Percentiles rank a stretch among this genome's conserved stretches.
phyloP scores from a whole-genome alignment of 139 green algal genomes.

The Coelastrella sp. region DNA sequence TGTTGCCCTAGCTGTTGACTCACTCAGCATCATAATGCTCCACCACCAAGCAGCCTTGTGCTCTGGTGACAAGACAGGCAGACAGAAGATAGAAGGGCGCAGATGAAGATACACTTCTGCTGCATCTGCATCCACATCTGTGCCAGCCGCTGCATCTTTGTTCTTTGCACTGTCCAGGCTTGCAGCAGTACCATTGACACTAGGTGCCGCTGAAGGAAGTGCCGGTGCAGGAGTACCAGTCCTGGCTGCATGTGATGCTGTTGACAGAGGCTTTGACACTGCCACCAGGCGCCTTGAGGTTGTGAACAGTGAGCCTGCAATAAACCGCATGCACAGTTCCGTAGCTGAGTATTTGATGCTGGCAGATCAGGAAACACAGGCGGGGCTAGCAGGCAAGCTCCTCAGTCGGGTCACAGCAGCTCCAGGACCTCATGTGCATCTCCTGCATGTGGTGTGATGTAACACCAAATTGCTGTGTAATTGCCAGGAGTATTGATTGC shows the following conservation, averaged over 20 bases:
- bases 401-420: background rate
- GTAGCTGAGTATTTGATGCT: background rate
- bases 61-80: conserved; percentile 32
- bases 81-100: background rate
- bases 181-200: background rate
- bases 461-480: background rate
- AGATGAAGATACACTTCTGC: background rate
- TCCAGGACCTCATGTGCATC: too few relatives aligned
- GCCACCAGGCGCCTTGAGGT: background rate
- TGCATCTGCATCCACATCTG: background rate
- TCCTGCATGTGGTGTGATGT: too few relatives aligned
- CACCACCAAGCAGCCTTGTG: conserved; percentile 9
- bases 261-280: background rate
- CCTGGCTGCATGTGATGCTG: background rate
- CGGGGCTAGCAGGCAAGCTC: background rate
- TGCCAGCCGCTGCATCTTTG: background rate
- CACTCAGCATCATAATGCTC: conserved; percentile 25
- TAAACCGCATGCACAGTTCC: background rate
- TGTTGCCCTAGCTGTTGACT: background rate
- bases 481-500: background rate
- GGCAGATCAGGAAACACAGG: background rate
- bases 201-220: background rate
- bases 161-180: background rate
- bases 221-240: background rate
- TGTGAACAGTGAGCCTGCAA: background rate